A percentile compares a stretch with the other conserved stretches of the same genome.
Evolutionary conservation across 2,329 filamentous ascomycete species (phyloP).

Genomic region (Aureobasidium vineae): DNA sequence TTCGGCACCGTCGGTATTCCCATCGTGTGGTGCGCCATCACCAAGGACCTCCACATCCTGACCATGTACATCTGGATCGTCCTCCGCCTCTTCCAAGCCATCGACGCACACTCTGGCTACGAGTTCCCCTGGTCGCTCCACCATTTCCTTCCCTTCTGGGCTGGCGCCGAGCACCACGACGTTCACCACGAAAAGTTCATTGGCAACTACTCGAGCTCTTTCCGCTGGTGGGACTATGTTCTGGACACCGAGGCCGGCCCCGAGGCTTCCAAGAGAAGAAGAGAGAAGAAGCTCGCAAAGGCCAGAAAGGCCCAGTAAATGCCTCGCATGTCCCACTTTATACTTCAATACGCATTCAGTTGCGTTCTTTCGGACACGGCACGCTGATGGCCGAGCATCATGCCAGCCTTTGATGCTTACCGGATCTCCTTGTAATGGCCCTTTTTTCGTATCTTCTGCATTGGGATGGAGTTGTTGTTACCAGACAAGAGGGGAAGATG

Average conservation of each 20-base stretch:
- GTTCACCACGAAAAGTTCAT: conserved; percentile 98
- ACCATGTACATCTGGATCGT: conserved; percentile 99
- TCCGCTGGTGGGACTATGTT: conserved; percentile 97
- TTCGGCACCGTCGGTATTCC: conserved; percentile 80
- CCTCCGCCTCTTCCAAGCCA: conserved; percentile 90
- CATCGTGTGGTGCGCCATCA: conserved; percentile 78
- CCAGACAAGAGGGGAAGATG: neutral
- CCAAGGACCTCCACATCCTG: conserved; percentile 84
- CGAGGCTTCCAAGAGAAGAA: conserved; percentile 78
- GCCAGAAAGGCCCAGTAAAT: conserved; percentile 66
- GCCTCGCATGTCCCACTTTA: neutral
- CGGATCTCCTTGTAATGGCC: conserved; percentile 5
- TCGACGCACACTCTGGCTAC: conserved; percentile 96
- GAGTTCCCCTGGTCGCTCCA: conserved; percentile 98
- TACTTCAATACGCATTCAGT: neutral
- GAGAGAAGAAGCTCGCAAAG: conserved; percentile 72
- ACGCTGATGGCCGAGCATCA: neutral
- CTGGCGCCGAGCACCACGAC: conserved; percentile 94
- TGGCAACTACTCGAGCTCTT: conserved; percentile 96
- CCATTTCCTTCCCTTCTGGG: conserved; percentile 97
- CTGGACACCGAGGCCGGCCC: conserved; percentile 91
- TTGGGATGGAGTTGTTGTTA: conserved; percentile 26
- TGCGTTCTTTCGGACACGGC: neutral
- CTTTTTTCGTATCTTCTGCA: conserved; percentile 21
- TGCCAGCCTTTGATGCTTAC: neutral